phyloP scores from a whole-genome alignment of 257 asterid genomes.

The Solanum arcanum region DNA sequence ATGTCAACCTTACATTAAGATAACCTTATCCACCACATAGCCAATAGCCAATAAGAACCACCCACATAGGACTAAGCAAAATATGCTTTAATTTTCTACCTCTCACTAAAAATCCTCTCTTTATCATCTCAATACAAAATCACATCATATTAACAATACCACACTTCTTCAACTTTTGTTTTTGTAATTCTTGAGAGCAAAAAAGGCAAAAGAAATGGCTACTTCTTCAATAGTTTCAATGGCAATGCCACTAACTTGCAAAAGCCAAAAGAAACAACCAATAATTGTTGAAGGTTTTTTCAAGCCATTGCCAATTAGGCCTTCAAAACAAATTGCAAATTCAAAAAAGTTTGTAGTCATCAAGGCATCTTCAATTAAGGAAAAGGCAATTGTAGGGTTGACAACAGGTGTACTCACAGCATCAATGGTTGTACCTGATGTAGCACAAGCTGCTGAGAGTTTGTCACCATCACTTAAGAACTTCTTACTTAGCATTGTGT shows the following conservation, averaged over 20 bases:
- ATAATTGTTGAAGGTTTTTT: constrained; percentile 24
- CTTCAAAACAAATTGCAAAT: constrained; percentile 15
- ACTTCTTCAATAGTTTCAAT: constrained; percentile 59
- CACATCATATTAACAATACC: background rate
- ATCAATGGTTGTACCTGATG: constrained; percentile 54
- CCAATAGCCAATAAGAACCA: constrained; percentile 23
- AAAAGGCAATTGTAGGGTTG: constrained; percentile 53
- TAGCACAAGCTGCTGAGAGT: constrained; percentile 61
- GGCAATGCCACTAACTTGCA: constrained; percentile 46
- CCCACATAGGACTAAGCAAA: constrained; percentile 35
- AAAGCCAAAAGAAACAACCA: constrained; percentile 36
- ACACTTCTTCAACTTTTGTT: background rate
- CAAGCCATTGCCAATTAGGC: constrained; percentile 43
- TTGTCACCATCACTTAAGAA: constrained; percentile 71
- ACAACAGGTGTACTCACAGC: constrained; percentile 70
- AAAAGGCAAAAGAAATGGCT: constrained; percentile 35
- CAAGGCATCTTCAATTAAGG: constrained; percentile 43
- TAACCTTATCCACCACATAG: constrained; percentile 46
- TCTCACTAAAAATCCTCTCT: constrained; percentile 11
- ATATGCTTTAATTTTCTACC: constrained; percentile 42
- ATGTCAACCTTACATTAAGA: constrained; percentile 8
- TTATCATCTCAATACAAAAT: constrained; percentile 3
- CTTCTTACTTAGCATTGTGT: constrained; percentile 66
- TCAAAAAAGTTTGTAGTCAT: constrained; percentile 36
- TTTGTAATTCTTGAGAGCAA: background rate